Evolutionary conservation across 2,329 filamentous ascomycete species (phyloP), one percentile per base, ranked within the genome.

Genomic region (Penicillium sp.): DNA sequence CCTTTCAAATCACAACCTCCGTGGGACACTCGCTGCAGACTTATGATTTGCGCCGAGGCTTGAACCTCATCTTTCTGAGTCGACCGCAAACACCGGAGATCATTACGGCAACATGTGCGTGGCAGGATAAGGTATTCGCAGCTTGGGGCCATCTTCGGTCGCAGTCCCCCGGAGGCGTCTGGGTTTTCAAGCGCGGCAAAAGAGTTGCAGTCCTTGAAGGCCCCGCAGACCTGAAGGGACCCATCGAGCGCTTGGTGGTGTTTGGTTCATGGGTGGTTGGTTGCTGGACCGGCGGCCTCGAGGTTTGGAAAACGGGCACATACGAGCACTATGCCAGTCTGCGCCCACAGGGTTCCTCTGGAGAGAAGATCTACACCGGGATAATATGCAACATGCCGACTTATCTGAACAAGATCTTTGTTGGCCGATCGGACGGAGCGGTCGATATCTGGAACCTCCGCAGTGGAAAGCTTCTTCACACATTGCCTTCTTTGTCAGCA

Each of bases 401-500:
- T 0, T 96, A 92, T 74, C 77, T 99, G 60, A 99, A 99, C 81
- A 99, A 99, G 76, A 85, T 99, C 44, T 91, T 97, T 64, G 89
- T 91, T 3, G 96, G 91, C 10, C 87, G 91, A 67, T 85, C 84
- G 62, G 92, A 99, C 73, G 94, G 94, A 7, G 89, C 87, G 74
- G 88, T 97, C 9, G 94, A 99, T 71, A 96, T 99, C 50, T 99
- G 94, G 93, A 99, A 99, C 71, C 81, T 99, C 60, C 96, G 89
- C 71, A 96, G 91, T 4, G 93, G 82, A 48, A 96, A 96, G 74
- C 82, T 97, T 53, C 86, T 99, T 29, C 96, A 97, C 75, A 96
- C 92, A 2, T 88, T 99, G 51, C 79, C 94, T 15, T 90, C 94
- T 0, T 87, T 90, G 0, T 83, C 84, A 9, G 81, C 87, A 2